Evolutionary conservation across 2,329 filamentous ascomycete genomes (phyloP).

Genomic region (Cercospora sp.): DNA sequence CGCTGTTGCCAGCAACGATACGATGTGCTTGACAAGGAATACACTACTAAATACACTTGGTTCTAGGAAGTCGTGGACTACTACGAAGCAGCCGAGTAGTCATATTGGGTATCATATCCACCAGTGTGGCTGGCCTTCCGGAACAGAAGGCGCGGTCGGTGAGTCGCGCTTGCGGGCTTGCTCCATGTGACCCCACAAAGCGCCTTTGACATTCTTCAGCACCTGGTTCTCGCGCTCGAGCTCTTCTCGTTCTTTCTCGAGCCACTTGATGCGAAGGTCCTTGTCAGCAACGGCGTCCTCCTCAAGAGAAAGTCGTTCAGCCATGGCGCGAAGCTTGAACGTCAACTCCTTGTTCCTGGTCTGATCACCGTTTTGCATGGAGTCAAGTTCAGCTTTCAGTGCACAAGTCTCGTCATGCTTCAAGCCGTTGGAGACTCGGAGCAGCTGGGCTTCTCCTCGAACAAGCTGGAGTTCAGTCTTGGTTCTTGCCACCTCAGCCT

Average conservation of each 20-base stretch:
- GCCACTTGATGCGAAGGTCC: constrained; percentile 14
- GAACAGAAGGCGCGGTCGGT: not conserved
- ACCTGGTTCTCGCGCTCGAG: constrained; percentile 16
- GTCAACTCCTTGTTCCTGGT: constrained; percentile 10
- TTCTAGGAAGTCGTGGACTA: constrained; percentile 31
- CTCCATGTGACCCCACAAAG: constrained; percentile 12
- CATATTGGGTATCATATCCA: not conserved
- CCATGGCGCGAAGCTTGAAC: constrained; percentile 6
- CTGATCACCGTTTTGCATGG: not conserved
- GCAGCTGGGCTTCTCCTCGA: constrained; percentile 8
- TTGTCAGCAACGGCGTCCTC: constrained; percentile 11
- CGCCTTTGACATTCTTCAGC: constrained; percentile 18
- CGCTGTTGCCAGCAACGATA: not conserved
- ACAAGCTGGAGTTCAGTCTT: constrained; percentile 8
- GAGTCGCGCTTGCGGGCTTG: constrained; percentile 5
- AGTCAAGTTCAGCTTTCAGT: constrained; percentile 6
- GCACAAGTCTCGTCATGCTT: constrained; percentile 10
- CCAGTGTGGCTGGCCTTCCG: constrained; percentile 7
- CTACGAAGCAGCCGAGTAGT: constrained; percentile 23
- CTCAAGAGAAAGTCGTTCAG: constrained; percentile 14
- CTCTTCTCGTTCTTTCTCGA: constrained; percentile 15
- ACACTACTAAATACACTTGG: not conserved
- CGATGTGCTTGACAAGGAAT: not conserved
- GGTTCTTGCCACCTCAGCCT: not conserved
- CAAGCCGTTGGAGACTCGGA: not conserved